Evolutionary conservation across 129 eudicot genomes (phyloP), one percentile per base, ranked within the genome.

Genomic region (Helianthus tuberosus): DNA sequence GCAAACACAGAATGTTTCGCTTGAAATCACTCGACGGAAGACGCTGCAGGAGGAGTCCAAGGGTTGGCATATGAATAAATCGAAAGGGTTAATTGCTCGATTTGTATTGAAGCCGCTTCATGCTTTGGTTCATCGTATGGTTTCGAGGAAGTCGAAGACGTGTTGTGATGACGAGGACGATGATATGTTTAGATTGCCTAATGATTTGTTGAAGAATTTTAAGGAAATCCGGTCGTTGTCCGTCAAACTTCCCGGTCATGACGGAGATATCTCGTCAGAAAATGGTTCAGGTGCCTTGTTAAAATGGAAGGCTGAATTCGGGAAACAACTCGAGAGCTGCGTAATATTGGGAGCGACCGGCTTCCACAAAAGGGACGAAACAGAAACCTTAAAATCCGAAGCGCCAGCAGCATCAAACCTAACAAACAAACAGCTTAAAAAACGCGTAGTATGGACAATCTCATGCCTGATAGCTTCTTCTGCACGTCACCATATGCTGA

Each of bases 361-460:
- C 3, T 70, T 68, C 36, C 25, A 47, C 47, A 66, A 68, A 20
- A 13, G 1, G 5, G 66, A 49, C 4, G 65, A 1, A 15, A 69
- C 47, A 8, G 47, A 43, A 43, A 43, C 10, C 47, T 1, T 8
- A 6, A 43, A 43, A 43, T 6, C 47, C 47, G 47, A 43, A 43
- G 47, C 8, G 2, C 46, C 46, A 41, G 8, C 46, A 20, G 23
- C 23, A 20, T 6, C 62, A 14, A 43, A 64, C 57, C 43, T 75
- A 27, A 80, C 78, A 5, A 83, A 85, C 68, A 87, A 78, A 3
- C 89, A 82, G 25, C 66, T 90, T 47, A 90, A 87, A 75, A 69
- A 85, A 68, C 80, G 96, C 52, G 84, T 90, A 0, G 93, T 90
- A 51, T 90, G 96, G 96, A 87, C 88, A 38, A 90, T 90, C 5